phyloP scores from a whole-genome alignment of 306 rosid species.

The Pyrus bretschneideri region DNA sequence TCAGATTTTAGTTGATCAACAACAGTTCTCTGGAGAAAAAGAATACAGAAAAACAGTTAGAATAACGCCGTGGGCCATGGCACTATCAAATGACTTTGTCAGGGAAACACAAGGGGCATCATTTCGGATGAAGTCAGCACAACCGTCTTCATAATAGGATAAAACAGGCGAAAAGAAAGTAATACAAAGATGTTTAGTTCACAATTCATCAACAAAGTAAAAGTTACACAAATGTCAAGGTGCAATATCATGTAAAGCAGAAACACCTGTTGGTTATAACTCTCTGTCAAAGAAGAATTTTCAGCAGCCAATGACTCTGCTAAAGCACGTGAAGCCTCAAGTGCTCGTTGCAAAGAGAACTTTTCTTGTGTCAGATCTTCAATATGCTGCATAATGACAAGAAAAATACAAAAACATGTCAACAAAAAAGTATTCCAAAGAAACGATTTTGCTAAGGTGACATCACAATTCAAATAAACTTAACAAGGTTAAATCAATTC shows the following conservation, averaged over 20 bases:
- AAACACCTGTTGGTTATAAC: constrained; percentile 85
- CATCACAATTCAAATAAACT: not conserved
- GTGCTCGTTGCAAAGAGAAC: constrained; percentile 82
- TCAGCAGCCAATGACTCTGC: constrained; percentile 92
- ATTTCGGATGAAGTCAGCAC: not conserved
- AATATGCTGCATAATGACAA: constrained; percentile 59
- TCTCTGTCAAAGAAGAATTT: constrained; percentile 90
- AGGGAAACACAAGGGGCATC: not conserved
- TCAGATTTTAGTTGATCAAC: constrained; percentile 83
- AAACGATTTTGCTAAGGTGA: not conserved
- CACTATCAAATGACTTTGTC: not conserved
- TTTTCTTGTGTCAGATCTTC: constrained; percentile 95
- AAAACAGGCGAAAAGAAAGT: not conserved
- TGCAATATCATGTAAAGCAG: constrained; percentile 3
- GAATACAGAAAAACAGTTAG: constrained; percentile 16
- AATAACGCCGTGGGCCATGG: not conserved
- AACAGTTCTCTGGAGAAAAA: constrained; percentile 51
- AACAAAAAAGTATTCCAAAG: not conserved
- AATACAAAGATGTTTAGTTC: not conserved
- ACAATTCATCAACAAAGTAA: not conserved
- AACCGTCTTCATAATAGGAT: not conserved
- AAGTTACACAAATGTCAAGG: constrained; percentile 4
- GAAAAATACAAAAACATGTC: not conserved
- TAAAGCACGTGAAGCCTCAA: constrained; percentile 69
- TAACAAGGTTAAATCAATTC: not conserved